Evolutionary conservation across 2,329 filamentous ascomycete species (phyloP), one percentile per base, ranked within the genome.

Genomic region (Calycina herbarum): DNA sequence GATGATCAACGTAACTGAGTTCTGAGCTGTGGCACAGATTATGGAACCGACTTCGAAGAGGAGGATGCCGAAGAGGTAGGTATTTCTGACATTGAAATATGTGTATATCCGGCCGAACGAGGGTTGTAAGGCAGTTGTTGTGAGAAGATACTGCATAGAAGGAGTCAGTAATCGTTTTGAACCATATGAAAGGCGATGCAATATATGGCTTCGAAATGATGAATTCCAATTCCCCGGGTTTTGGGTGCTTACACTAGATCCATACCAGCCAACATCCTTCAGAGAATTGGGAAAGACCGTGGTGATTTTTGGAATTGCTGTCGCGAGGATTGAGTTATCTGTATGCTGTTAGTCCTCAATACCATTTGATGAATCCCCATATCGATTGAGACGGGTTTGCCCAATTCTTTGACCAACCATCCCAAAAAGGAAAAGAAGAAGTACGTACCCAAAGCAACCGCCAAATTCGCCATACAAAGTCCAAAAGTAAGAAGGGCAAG

Each of bases 401-500:
- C 15, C 6, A 48, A 24, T n/a, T 11, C 3, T 13, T 13, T 7
- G n/a, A 20, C 17, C 57, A 40, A 24, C 2, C 5, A 3, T 27
- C n/a, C 17, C 6, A 8, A 38, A 40, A 56, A 51, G 42, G 11
- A 56, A 29, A 42, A 57, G 17, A 31, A n/a, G 56, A 60, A 51
- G 31, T 10, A 67, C 66, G 61, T 63, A 72, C 70, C 82, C 11
- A 84, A 77, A 59, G 81, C 78, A 59, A 82, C 76, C 5, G 83
- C 76, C 69, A 84, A 83, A 33, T 83, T 78, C 65, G 78, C 79
- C 62, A 84, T 72, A 29, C 81, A 78, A 10, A 85, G 73, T 31
- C 82, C 82, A 31, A 82, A 68, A 20, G 83, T 77, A 63, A 85
- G 79, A 64, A 82, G 76, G 57, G 72, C 71, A 10, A 77, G 64